Evolutionary conservation across 192 early-diverging fungal genomes (phyloP), one percentile per base, ranked within the genome.

Genomic region (Backusella luteola): DNA sequence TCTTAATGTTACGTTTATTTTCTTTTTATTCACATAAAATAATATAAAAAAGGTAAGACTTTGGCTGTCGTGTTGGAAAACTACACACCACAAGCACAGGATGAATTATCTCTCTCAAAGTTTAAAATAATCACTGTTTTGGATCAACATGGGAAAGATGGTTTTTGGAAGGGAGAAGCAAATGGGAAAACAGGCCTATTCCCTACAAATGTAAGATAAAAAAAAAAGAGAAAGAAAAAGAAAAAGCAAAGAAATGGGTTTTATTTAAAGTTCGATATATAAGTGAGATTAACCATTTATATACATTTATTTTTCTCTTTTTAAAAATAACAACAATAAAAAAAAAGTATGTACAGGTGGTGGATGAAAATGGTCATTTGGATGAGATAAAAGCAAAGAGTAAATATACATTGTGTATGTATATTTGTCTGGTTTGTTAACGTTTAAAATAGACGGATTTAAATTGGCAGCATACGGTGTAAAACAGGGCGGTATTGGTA

Each of bases 391-490:
- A 71, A 32, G 76, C 53, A 21, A 67, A 67, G 71, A 66, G 56
- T 66, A 66, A 67, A 39, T 42, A 74, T 35, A 21, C 3, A 19
- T 19, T 34, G 21, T 39, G 14, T 1, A 19, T 73, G 7, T 36
- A 7, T 17, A 38, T 19, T 14, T 39, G 6, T 66, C 9, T 67
- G 14, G 15, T 75, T 49, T 49, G 32, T 49, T 42, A 46, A 67
- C 66, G 21, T 29, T 66, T 34, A 4, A 9, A 68, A 34, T 67
- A 67, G 59, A 75, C 29, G 75, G 79, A 9, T 91, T 91, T 77
- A 93, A 84, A 75, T 83, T 94, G 66, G 91, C 91, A 11, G 91
- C 90, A 0, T 93, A 91, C 63, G 93, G 93, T 71, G 93, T 94
- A 26, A 90, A 92, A 73, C 88, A 92, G 79, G 93, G 91, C 67